Evolutionary conservation across 768 basidiomycete genomes (phyloP).

Genomic region (Lactarius pseudohatsudake): DNA sequence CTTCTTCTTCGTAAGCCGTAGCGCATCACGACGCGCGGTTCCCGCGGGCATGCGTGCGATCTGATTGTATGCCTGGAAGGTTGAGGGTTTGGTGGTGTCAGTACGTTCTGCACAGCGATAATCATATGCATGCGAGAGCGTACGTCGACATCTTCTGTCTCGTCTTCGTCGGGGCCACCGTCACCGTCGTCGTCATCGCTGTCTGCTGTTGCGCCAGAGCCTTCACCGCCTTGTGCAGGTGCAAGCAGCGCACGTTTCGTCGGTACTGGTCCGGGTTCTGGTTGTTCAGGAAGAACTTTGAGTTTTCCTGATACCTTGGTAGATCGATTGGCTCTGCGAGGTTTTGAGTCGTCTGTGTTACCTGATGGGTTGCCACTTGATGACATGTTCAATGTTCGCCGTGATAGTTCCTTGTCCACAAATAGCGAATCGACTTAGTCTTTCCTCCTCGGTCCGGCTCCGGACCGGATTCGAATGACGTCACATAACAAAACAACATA

Average conservation of each 20-base stretch:
- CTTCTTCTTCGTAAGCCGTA: conserved; percentile 90
- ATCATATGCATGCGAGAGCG: conserved; percentile 27
- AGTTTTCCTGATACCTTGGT: conserved; percentile 84
- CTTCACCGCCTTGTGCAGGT: conserved; percentile 34
- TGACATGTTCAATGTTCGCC: conserved; percentile 8
- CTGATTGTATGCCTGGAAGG: conserved; percentile 82
- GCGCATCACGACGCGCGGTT: conserved; percentile 87
- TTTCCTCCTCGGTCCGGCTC: not conserved
- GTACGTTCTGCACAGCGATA: not conserved
- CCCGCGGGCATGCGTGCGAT: conserved; percentile 93
- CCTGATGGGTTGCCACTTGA: not conserved
- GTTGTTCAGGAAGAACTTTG: conserved; percentile 86
- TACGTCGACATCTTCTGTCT: conserved; percentile 63
- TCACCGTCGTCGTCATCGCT: conserved; percentile 54
- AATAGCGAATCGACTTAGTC: not conserved
- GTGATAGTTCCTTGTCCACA: not conserved
- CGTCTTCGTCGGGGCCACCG: conserved; percentile 66
- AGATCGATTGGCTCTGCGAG: conserved; percentile 72
- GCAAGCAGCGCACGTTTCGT: conserved; percentile 29
- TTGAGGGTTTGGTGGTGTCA: conserved; percentile 4
- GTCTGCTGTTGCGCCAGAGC: conserved; percentile 34
- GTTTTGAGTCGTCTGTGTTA: conserved; percentile 48
- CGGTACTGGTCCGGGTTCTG: conserved; percentile 45
- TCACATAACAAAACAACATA: not conserved
- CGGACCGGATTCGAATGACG: not conserved